Percentiles rank a stretch among this genome's conserved stretches.
Conservation (phyloP, 2,329 filamentous ascomycete genomes). For the Fusarium mexicanum region DNA sequence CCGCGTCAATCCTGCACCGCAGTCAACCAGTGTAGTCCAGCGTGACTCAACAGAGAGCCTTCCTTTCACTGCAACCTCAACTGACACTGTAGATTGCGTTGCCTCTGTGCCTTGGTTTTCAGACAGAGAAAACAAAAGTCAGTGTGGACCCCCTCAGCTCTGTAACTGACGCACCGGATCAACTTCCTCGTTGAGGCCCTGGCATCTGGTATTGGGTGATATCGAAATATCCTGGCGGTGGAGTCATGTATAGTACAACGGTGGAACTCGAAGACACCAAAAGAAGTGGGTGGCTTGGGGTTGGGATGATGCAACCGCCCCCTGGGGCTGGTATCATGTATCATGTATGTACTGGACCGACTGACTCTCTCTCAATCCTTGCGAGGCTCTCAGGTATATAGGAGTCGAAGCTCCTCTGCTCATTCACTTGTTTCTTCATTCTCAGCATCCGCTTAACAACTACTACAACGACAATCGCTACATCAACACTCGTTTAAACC, state of each 20-base stretch:
- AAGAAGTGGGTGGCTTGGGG: conserved; percentile 31
- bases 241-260: conserved; percentile 3
- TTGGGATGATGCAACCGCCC: conserved; percentile 40
- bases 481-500: conserved; percentile 30
- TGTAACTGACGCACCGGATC: conserved; percentile 34
- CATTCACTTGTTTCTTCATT: not conserved
- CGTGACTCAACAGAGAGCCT: not conserved
- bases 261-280: conserved; percentile 11
- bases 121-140: not conserved
- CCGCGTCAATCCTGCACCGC: conserved; percentile 6
- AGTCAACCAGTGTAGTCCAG: not conserved
- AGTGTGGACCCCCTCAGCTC: conserved; percentile 13
- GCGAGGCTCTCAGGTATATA: conserved; percentile 31
- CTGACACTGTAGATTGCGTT: conserved; percentile 26
- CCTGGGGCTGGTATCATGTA: conserved; percentile 33
- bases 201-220: conserved; percentile 23
- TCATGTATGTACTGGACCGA: conserved; percentile 6
- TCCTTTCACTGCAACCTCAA: not conserved
- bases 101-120: conserved; percentile 23
- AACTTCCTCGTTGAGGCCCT: conserved; percentile 36
- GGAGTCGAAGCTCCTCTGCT: conserved; percentile 28
- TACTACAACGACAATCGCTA: conserved; percentile 27
- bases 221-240: conserved; percentile 21
- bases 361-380: conserved; percentile 22
- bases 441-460: conserved; percentile 19